Evolutionary conservation across 1,284 basidiomycete species (phyloP).

Genomic region (Leccinum fallax): DNA sequence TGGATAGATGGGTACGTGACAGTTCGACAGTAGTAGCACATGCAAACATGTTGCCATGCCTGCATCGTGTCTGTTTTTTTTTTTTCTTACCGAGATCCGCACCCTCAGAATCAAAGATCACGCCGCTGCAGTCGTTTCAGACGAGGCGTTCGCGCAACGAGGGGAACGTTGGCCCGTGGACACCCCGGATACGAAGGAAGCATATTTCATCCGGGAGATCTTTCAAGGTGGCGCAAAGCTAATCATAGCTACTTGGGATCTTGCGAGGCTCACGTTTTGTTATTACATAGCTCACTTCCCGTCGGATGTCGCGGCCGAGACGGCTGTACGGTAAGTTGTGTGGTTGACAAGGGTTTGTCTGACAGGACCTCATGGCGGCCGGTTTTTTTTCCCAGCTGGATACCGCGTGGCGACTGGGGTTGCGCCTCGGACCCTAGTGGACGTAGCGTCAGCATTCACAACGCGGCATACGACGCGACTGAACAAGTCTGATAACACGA

Average conservation of each 20-base stretch:
- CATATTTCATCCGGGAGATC: conserved; percentile 91
- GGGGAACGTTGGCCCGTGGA: conserved; percentile 79
- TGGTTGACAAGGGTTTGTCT: conserved; percentile 20
- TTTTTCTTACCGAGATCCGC: conserved; percentile 2
- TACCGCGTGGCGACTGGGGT: conserved; percentile 96
- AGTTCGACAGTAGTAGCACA: background rate
- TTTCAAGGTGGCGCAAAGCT: conserved; percentile 69
- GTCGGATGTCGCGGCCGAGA: conserved; percentile 81
- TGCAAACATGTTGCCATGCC: background rate
- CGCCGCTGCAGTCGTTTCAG: conserved; percentile 74
- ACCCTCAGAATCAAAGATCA: conserved; percentile 83
- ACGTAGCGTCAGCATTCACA: conserved; percentile 94
- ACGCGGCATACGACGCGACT: conserved; percentile 73
- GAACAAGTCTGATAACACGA: conserved; percentile 15
- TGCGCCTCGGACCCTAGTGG: conserved; percentile 95
- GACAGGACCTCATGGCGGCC: conserved; percentile 10
- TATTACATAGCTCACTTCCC: conserved; percentile 71
- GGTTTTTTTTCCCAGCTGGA: conserved; percentile 61
- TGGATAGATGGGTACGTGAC: conserved; percentile 92
- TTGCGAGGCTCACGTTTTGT: conserved; percentile 7
- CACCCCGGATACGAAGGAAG: conserved; percentile 97
- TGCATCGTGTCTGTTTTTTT: background rate
- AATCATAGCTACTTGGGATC: background rate
- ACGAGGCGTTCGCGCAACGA: conserved; percentile 80
- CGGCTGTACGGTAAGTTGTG: conserved; percentile 79